Evolutionary conservation across 2,329 filamentous ascomycete genomes (phyloP).

Genomic region (Mycosphaerella sp.): DNA sequence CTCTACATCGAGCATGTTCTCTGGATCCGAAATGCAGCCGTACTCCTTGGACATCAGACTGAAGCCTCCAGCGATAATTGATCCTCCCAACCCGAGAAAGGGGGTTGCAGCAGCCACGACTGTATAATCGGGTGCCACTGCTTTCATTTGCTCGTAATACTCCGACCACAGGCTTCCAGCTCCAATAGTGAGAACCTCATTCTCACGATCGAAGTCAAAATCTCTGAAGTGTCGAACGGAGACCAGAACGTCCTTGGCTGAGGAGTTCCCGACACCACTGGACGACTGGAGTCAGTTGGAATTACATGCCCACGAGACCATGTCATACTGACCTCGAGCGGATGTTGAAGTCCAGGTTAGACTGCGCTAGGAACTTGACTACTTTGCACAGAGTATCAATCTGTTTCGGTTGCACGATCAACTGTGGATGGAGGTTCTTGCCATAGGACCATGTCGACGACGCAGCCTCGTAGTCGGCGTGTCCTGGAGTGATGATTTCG

Average conservation of each 20-base stretch:
- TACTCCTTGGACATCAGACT: conserved; percentile 7
- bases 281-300: background rate
- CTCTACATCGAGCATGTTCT: conserved; percentile 7
- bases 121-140: conserved; percentile 2
- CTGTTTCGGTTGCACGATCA: background rate
- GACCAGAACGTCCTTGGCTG: conserved; percentile 4
- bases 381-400: background rate
- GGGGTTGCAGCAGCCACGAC: conserved; percentile 4
- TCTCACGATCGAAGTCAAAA: conserved; percentile 3
- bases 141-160: conserved; percentile 6
- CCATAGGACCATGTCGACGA: conserved; percentile 1
- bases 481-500: conserved; percentile 2
- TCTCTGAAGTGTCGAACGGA: background rate
- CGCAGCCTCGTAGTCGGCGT: background rate
- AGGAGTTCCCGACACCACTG: conserved; percentile 1
- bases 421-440: conserved; percentile 1
- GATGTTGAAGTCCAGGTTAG: conserved; percentile 1
- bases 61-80: conserved; percentile 4
- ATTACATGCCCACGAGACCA: background rate
- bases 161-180: conserved; percentile 2
- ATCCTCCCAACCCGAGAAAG: conserved; percentile 3
- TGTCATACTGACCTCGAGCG: background rate
- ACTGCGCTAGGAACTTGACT: background rate
- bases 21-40: conserved; percentile 7
- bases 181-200: conserved; percentile 1